Conservation (phyloP, 164 flowering plant species). For the Vitis labrusca region DNA sequence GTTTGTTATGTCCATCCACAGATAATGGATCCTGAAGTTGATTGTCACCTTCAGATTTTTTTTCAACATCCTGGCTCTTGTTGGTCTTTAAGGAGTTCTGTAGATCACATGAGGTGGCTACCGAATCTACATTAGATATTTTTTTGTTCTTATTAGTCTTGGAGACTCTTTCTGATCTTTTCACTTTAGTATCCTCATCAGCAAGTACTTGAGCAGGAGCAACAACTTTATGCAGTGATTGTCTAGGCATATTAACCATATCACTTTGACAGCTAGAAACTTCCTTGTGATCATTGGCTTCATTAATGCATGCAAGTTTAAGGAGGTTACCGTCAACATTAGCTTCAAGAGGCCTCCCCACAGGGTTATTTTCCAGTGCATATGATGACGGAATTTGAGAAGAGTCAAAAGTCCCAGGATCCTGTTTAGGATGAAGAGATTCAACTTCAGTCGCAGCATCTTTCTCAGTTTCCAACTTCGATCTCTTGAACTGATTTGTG, state of each 20-base stretch:
- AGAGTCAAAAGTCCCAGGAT: background rate
- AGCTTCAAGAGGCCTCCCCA: constrained; percentile 9
- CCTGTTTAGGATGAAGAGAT: constrained; percentile 1
- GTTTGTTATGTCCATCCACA: constrained; percentile 11
- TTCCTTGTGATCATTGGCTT: constrained; percentile 10
- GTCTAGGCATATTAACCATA: constrained; percentile 24
- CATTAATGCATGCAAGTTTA: constrained; percentile 9
- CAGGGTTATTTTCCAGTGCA: constrained; percentile 5
- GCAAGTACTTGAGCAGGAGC: constrained; percentile 15
- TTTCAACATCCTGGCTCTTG: constrained; percentile 19
- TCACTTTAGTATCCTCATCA: constrained; percentile 12
- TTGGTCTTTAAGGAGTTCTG: constrained; percentile 17
- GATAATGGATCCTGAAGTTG: constrained; percentile 15
- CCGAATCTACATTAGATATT: constrained; percentile 17
- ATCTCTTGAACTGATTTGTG: constrained; percentile 8
- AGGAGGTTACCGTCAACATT: background rate
- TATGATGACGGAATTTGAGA: constrained; percentile 9
- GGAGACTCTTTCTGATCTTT: constrained; percentile 15
- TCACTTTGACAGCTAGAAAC: constrained; percentile 19
- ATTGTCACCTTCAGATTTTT: constrained; percentile 10
- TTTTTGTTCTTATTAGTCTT: constrained; percentile 24
- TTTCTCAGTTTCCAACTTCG: constrained; percentile 1
- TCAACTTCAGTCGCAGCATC: constrained; percentile 7
- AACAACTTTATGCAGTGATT: constrained; percentile 15
- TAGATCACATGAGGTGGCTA: constrained; percentile 14